Evolutionary conservation across 352 stramenopile genomes (phyloP).

Genomic region (Blastocystis sp.): DNA sequence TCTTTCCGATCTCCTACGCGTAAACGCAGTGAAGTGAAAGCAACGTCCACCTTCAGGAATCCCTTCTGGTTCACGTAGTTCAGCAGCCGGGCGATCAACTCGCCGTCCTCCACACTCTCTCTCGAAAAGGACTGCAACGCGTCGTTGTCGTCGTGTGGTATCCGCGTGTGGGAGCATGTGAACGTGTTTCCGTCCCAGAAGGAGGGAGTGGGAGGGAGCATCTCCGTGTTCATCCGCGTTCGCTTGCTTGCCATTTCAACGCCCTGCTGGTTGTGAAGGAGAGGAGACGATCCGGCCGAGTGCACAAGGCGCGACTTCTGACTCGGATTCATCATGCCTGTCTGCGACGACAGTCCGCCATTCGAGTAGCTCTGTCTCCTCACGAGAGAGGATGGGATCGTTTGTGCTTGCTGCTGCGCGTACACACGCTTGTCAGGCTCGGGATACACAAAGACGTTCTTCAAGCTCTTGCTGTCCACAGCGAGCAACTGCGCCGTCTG

Average conservation of each 20-base stretch:
- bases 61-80: neutral
- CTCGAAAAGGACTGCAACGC: neutral
- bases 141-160: neutral
- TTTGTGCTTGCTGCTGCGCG: neutral
- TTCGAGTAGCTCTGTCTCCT: neutral
- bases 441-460: slow-evolving; percentile 3
- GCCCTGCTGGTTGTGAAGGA: neutral
- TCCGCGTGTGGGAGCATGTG: neutral
- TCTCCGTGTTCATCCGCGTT: neutral
- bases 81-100: neutral
- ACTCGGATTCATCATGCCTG: no score
- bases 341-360: neutral
- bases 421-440: neutral
- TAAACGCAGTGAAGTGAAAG: neutral
- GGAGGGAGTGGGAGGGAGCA: neutral
- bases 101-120: neutral
- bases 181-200: neutral
- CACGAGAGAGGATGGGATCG: no score
- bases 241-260: neutral
- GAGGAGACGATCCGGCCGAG: neutral
- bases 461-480: neutral
- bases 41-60: neutral
- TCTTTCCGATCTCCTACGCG: neutral
- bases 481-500: slow-evolving; percentile 14
- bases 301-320: neutral